A percentile compares a stretch with the other conserved stretches of the same genome.
Evolutionary conservation across 495 filamentous ascomycete species (phyloP).

Genomic region (Xylaria castorea): DNA sequence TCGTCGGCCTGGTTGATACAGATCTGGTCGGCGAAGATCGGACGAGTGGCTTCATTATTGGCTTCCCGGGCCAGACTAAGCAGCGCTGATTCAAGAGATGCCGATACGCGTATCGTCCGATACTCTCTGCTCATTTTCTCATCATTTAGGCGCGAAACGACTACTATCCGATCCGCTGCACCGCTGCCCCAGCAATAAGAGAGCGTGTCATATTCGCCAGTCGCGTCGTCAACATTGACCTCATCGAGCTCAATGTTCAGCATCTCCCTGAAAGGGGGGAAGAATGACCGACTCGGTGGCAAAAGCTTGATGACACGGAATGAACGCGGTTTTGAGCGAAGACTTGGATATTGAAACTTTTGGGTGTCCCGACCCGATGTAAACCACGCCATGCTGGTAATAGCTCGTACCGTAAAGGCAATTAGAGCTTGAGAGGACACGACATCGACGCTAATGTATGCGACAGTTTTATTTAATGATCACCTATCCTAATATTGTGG

Average conservation of each 20-base stretch:
- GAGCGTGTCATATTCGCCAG: slow-evolving; percentile 12
- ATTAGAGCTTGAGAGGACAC: not conserved
- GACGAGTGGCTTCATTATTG: not conserved
- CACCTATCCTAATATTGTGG: not conserved
- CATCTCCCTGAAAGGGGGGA: slow-evolving; percentile 8
- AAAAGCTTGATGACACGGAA: slow-evolving; percentile 17
- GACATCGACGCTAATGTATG: not conserved
- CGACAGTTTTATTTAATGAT: not conserved
- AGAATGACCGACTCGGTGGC: not conserved
- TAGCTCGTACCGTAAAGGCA: not conserved
- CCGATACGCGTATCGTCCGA: slow-evolving; percentile 10
- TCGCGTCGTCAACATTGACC: slow-evolving; percentile 1
- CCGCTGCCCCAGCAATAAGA: slow-evolving; percentile 19
- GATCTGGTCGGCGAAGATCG: slow-evolving; percentile 25
- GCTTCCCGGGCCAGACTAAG: slow-evolving; percentile 3
- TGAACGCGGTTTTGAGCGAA: not conserved
- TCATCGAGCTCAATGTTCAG: slow-evolving; percentile 17
- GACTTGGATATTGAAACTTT: slow-evolving; percentile 13
- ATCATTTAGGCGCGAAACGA: not conserved
- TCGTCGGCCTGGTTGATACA: slow-evolving; percentile 21
- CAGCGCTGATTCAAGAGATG: slow-evolving; percentile 19
- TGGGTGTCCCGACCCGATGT: not conserved
- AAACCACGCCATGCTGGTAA: not conserved
- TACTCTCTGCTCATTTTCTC: not conserved
- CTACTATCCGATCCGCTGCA: not conserved